Base-by-base conservation (phyloP, 768 basidiomycete species). In the Boletus speciosus region DNA sequence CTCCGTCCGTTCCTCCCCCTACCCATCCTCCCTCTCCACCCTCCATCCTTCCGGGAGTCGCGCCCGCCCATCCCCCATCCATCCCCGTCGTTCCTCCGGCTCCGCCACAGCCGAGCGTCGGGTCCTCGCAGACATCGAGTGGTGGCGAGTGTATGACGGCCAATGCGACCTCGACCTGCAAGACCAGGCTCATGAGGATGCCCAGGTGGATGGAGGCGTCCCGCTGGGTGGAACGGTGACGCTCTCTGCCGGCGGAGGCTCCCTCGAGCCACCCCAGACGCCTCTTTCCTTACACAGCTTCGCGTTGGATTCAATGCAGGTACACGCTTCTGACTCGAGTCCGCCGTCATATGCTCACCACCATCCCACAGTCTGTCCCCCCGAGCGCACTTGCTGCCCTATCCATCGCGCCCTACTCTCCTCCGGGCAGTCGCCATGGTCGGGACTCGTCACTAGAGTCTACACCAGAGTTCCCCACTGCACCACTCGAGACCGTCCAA, bases 71-170 rank as follows among this genome's bases (percentile, higher is more conserved):
- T 56, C 56, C 32, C 61, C 58, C 46, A 69, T 65, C 34, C 66
- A 65, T 50, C 70, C 72, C 8, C 80, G 86, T 65, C 83, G 88
- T 55, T 80, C 86, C 12, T 83, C 84, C 21, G 85, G 81, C 56
- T 87, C 88, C 61, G 84, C 87, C 65, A 81, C 80, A 35, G 70
- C 67, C 60, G 75, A 70, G 59, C 79, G 90, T 66, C 79, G 88
- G 61, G 87, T 92, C 61, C 78, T 92, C 56, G 89, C 87, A 34
- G 90, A 92, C 75, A 86, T 92, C 65, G 89, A 90, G 69, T 92
- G 90, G 89, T 91, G 89, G 89, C 81, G 77, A 63, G 88, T 91
- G 60, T 74, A 80, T 58, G 87, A 84, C 56, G 84, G 86, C 58
- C 88, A 92, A 73, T 78, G 76, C 71, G 63, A 62, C 51, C 60